phyloP scores from a whole-genome alignment of 192 early-diverging fungal species.

The Coemansia biformis region DNA sequence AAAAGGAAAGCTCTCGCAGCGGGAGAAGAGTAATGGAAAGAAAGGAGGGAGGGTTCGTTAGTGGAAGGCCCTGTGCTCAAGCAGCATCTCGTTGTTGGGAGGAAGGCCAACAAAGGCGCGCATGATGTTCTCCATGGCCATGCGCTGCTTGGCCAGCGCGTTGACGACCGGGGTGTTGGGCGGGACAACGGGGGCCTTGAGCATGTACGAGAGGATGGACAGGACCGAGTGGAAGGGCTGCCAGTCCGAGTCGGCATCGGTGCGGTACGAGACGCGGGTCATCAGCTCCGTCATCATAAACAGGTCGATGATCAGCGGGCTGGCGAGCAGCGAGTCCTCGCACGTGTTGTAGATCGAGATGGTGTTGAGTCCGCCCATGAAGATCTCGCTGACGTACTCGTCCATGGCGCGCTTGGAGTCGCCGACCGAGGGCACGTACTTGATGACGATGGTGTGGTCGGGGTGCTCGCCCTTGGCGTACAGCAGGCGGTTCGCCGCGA shows the following conservation, averaged over 20 bases:
- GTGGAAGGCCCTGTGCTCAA: slow-evolving; percentile 79
- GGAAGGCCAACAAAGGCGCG: slow-evolving; percentile 92
- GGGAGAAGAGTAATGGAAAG: neutral
- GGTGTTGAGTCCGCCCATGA: slow-evolving; percentile 96
- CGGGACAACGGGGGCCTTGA: slow-evolving; percentile 96
- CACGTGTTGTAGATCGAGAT: slow-evolving; percentile 99
- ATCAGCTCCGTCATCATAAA: slow-evolving; percentile 94
- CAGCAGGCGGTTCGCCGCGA: slow-evolving; percentile 85
- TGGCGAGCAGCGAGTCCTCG: slow-evolving; percentile 97
- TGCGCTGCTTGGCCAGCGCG: slow-evolving; percentile 89
- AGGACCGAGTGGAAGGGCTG: slow-evolving; percentile 91
- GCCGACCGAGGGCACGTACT: slow-evolving; percentile 94
- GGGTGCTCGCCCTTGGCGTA: slow-evolving; percentile 78
- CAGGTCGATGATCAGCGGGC: slow-evolving; percentile 95
- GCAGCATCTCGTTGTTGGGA: slow-evolving; percentile 94
- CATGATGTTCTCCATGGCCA: slow-evolving; percentile 97
- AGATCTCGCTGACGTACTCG: slow-evolving; percentile 98
- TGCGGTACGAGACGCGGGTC: slow-evolving; percentile 89
- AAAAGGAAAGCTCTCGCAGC: no score
- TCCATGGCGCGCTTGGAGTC: slow-evolving; percentile 98
- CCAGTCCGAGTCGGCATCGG: slow-evolving; percentile 51
- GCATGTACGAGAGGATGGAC: slow-evolving; percentile 89
- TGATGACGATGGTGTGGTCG: slow-evolving; percentile 93
- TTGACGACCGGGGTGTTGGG: slow-evolving; percentile 94
- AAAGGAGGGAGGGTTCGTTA: slow-evolving; percentile 8